Conservation (phyloP, 306 rosid genomes). For the Sicyos edulis region DNA sequence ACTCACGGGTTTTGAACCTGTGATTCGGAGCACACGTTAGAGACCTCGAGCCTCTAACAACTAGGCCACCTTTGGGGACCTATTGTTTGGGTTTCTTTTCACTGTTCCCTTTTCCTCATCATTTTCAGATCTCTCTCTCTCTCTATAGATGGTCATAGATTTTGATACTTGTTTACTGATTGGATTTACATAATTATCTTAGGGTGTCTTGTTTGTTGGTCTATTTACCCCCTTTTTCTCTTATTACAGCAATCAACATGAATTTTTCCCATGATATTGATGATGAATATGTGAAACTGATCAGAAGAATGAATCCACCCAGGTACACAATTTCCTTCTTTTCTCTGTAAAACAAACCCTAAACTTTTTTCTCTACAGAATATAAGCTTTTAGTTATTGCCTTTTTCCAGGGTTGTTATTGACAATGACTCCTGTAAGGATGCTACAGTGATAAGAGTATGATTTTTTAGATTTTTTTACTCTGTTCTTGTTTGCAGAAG, state of each 20-base stretch:
- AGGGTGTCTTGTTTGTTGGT: not conserved
- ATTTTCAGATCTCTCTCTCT: constrained; percentile 12
- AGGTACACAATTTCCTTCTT: constrained; percentile 27
- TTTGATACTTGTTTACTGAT: constrained; percentile 2
- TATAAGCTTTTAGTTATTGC: constrained; percentile 25
- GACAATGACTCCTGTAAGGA: constrained; percentile 77
- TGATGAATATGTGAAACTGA: constrained; percentile 81
- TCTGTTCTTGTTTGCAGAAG: constrained; percentile 13
- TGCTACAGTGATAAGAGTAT: constrained; percentile 83
- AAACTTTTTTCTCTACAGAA: not conserved
- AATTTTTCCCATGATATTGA: constrained; percentile 73
- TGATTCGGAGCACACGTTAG: too few relatives aligned
- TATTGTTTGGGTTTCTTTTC: not conserved
- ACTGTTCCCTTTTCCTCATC: not conserved
- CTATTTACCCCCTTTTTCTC: not conserved
- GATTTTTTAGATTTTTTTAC: not conserved
- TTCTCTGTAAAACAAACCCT: constrained; percentile 12
- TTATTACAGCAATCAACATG: constrained; percentile 57
- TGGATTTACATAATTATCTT: not conserved
- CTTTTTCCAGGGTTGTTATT: constrained; percentile 74
- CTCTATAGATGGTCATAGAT: not conserved
- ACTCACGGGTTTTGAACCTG: too few relatives aligned
- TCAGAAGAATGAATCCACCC: constrained; percentile 90
- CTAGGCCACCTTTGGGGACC: too few relatives aligned
- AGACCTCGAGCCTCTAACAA: too few relatives aligned